Conservation (phyloP, 768 basidiomycete species). For the Boletus subparvulus region DNA sequence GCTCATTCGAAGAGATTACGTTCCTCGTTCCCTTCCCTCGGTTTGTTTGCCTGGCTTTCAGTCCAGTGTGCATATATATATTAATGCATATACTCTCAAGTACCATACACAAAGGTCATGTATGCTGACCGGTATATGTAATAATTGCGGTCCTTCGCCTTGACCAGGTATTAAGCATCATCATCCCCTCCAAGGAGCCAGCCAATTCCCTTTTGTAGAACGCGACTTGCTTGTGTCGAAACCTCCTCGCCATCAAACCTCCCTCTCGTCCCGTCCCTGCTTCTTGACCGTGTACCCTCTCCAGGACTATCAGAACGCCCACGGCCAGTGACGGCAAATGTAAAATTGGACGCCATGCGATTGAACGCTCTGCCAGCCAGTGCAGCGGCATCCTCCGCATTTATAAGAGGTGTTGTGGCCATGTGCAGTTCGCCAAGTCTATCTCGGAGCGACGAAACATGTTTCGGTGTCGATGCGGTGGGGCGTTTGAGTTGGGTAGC, state of each 20-base stretch:
- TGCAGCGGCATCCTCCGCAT: constrained; percentile 77
- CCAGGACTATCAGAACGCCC: constrained; percentile 23
- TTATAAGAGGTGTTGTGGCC: constrained; percentile 64
- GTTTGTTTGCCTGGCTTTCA: constrained; percentile 28
- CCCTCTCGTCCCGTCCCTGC: constrained; percentile 41
- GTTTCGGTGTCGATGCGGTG: constrained; percentile 30
- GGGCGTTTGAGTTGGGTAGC: constrained; percentile 13
- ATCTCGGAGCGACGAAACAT: constrained; percentile 54
- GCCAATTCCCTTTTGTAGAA: constrained; percentile 86
- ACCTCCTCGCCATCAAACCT: constrained; percentile 58
- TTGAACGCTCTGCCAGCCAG: constrained; percentile 78
- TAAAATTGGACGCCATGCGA: constrained; percentile 72
- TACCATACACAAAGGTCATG: constrained; percentile 16
- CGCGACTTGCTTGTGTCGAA: constrained; percentile 71
- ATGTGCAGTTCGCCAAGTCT: constrained; percentile 68
- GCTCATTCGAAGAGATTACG: constrained; percentile 20
- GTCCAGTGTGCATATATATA: constrained; percentile 27
- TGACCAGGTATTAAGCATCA: constrained; percentile 3
- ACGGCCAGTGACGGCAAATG: constrained; percentile 57
- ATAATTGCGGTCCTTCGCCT: constrained; percentile 5
- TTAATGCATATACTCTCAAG: constrained; percentile 18
- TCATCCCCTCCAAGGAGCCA: constrained; percentile 94
- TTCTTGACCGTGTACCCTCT: constrained; percentile 30
- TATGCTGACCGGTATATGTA: constrained; percentile 18
- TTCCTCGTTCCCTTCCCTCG: constrained; percentile 8